Conservation (phyloP, 192 early-diverging fungal genomes). For the Jimgerdemannia flammicorona region DNA sequence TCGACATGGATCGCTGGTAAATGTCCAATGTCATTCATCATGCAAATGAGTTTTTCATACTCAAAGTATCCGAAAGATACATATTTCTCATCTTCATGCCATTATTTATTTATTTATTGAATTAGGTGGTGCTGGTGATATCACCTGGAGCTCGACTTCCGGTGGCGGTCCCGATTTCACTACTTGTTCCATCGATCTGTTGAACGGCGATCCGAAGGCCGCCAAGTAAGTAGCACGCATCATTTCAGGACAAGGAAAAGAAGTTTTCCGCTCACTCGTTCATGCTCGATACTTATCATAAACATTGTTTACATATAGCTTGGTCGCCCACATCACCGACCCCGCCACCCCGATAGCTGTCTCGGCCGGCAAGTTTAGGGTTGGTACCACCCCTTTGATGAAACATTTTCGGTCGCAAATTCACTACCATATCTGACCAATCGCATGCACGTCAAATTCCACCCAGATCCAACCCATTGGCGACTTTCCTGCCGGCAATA, state of each 20-base stretch:
- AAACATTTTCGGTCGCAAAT: no score
- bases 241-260: background rate
- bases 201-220: background rate
- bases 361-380: background rate
- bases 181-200: background rate
- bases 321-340: background rate
- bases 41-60: no score
- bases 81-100: background rate
- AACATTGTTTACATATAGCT: background rate
- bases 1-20: background rate
- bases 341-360: background rate
- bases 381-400: no score
- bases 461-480: background rate
- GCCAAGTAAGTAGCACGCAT: background rate
- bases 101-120: background rate
- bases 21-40: background rate
- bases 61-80: background rate
- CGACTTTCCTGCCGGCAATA: background rate
- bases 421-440: no score
- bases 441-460: no score
- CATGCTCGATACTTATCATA: background rate
- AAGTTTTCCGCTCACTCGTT: background rate
- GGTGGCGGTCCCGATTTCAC: constrained; percentile 1
- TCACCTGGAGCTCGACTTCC: constrained; percentile 10
- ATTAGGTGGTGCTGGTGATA: constrained; percentile 3